Evolutionary conservation across 139 green algal species (phyloP), one percentile per base, ranked within the genome.

Genomic region (Chlorella ohadii): DNA sequence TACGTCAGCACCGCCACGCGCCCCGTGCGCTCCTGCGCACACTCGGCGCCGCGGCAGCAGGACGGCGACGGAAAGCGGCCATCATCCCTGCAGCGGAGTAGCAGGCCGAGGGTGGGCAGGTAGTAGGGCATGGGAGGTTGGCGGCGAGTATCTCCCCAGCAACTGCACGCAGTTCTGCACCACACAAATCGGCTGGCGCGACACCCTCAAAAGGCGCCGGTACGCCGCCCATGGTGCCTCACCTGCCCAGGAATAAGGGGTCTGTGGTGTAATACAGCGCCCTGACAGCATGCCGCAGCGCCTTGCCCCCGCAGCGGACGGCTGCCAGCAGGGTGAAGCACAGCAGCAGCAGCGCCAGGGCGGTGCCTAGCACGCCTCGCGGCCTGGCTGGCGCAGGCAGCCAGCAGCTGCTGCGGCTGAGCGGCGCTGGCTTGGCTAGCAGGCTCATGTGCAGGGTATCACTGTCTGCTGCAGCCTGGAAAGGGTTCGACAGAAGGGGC

Each of bases 231-330:
- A n/a, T n/a, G n/a, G n/a, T n/a, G n/a, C n/a, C 67, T 78, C 44
- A 78, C 72, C 72, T 65, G 22, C 76, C 76, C 11, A 82, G 28
- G 3, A 82, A 36, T 6, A 41, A 7, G 6, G 76, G 76, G 36
- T 82, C 76, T 3, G 25, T 34, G 33, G 9, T 59, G 23, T 82
- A 82, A 59, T 82, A 82, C n/a, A 82, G n/a, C 38, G 34, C 9
- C 15, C 44, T 38, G 20, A 72, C 33, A 28, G 57, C 76, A 31
- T 82, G 34, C 74, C 66, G n/a, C n/a, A 22, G 34, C 68, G 63
- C 63, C 63, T 33, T 34, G 27, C 27, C 12, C 12, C n/a, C 27
- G 7, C n/a, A 28, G 3, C 27, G 63, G 28, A 68, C 5, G 63
- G 11, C 63, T 5, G 28, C 63, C 28, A 68, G 16, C 28, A 31